These are phyloP conservation scores for Globisporangium sylvaticum DNA, from an alignment of 352 stramenopile genomes.

Conservation along the genomic window DNA sequence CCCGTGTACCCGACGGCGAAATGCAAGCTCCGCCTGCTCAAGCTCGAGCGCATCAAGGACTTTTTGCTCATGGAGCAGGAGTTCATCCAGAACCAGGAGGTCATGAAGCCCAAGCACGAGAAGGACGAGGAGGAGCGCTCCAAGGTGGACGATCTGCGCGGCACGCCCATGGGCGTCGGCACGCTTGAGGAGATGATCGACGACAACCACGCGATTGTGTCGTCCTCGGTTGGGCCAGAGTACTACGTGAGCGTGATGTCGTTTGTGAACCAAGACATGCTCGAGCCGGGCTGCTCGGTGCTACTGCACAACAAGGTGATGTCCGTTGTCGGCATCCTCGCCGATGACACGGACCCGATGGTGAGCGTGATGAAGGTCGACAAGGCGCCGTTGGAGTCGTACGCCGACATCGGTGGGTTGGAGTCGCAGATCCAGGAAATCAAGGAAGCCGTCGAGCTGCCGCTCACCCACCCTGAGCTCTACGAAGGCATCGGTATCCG, in stretches of 20 bases:
- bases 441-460: conserved; percentile 95
- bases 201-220: conserved; percentile 99
- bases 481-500: conserved; percentile 99
- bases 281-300: conserved; percentile 98
- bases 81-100: conserved; percentile 99
- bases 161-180: conserved; percentile 97
- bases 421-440: conserved; percentile 97
- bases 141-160: conserved; percentile 99
- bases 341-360: conserved; percentile 99
- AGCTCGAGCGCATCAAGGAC: conserved; percentile 99
- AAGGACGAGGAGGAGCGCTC: conserved; percentile 98
- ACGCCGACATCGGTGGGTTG: conserved; percentile 99
- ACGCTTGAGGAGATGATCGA: conserved; percentile 99
- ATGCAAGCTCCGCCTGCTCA: conserved; percentile 99
- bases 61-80: conserved; percentile 99
- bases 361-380: conserved; percentile 99
- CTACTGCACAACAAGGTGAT: conserved; percentile 99
- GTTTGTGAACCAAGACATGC: conserved; percentile 99
- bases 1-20: conserved; percentile 96
- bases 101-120: conserved; percentile 99
- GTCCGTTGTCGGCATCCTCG: conserved; percentile 98
- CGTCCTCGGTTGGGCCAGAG: conserved; percentile 95
- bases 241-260: conserved; percentile 99
- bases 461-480: conserved; percentile 98
- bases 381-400: conserved; percentile 98